A percentile compares a stretch with the other conserved stretches of the same genome.
Evolutionary conservation across 345 rosid genomes (phyloP).

Genomic region (Angophora floribunda): DNA sequence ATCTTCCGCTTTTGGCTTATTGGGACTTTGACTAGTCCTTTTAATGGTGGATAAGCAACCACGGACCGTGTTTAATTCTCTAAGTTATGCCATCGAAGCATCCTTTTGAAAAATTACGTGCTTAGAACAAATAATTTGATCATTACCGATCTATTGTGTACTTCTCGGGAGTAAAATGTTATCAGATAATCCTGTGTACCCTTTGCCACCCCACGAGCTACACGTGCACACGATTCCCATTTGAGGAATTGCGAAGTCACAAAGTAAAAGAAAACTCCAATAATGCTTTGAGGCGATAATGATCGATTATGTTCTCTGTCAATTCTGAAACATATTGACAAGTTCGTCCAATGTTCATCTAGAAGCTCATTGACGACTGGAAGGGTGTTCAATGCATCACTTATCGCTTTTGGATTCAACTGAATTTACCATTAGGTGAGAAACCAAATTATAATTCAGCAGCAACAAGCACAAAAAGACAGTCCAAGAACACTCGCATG

Average conservation of each 20-base stretch:
- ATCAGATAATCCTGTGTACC: neutral
- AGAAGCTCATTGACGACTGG: too few species aligned
- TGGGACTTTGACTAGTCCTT: neutral
- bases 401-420: too few species aligned
- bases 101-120: neutral
- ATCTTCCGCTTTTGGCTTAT: accelerated
- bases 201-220: neutral
- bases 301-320: too few species aligned
- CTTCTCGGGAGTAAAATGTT: too few species aligned
- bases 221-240: neutral
- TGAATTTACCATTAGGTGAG: too few species aligned
- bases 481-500: too few species aligned
- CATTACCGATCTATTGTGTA: accelerated
- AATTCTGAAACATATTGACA: too few species aligned
- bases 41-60: neutral
- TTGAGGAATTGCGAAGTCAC: neutral
- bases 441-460: too few species aligned
- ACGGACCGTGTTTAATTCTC: neutral
- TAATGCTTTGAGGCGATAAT: neutral
- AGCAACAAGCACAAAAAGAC: too few species aligned
- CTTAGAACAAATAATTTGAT: neutral
- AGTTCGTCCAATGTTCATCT: too few species aligned
- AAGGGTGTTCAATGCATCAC: too few species aligned
- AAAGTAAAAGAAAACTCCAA: neutral
- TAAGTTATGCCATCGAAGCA: neutral